A percentile compares a stretch with the other conserved stretches of the same genome.
phyloP scores from a whole-genome alignment of 768 basidiomycete species.

The Dictyophora rubrovolvata region DNA sequence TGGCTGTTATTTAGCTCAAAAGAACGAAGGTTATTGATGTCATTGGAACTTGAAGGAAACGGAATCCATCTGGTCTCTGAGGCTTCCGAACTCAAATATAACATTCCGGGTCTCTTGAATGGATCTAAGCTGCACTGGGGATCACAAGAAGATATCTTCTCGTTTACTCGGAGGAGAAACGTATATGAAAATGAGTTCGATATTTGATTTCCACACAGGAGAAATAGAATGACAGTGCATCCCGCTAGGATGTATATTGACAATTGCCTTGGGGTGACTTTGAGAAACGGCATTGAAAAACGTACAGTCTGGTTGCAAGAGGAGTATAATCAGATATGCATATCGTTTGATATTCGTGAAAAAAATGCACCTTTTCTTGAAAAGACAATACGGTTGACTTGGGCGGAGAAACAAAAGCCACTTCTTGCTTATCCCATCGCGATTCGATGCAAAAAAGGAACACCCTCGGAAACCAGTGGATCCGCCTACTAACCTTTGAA shows the following conservation, averaged over 20 bases:
- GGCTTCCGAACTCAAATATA: background rate
- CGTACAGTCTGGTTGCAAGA: too few relatives aligned
- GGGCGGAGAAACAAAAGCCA: too few relatives aligned
- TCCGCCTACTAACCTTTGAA: too few relatives aligned
- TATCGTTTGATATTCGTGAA: too few relatives aligned
- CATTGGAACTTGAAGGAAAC: background rate
- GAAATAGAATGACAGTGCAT: background rate
- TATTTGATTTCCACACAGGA: background rate
- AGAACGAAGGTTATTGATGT: background rate
- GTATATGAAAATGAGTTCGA: background rate
- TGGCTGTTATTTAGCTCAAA: background rate
- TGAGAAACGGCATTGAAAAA: background rate
- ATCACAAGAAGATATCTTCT: background rate
- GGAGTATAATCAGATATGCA: too few relatives aligned
- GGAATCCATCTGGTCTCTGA: slow-evolving; percentile 7
- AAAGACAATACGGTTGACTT: too few relatives aligned
- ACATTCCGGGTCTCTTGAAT: slow-evolving; percentile 1
- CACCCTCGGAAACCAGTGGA: too few relatives aligned
- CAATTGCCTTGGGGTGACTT: background rate
- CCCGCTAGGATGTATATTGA: background rate
- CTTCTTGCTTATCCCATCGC: too few relatives aligned
- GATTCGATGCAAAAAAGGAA: too few relatives aligned
- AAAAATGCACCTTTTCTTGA: too few relatives aligned
- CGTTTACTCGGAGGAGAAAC: background rate
- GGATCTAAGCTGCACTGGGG: background rate